phyloP scores from a whole-genome alignment of 495 filamentous ascomycete genomes.

The Neurospora sp. region DNA sequence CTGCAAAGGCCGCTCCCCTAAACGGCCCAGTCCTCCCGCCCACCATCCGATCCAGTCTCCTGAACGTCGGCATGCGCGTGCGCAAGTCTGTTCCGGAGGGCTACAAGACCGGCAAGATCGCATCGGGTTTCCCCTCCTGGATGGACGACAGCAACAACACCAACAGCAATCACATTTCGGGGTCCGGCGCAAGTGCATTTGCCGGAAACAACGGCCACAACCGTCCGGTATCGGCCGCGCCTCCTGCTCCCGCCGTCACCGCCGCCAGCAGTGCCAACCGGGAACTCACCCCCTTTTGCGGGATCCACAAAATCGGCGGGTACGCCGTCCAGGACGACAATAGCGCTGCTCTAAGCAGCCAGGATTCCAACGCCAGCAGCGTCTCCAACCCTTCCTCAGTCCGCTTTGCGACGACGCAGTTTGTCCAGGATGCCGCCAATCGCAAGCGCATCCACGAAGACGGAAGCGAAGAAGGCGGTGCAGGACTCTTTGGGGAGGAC shows the following conservation, averaged over 20 bases:
- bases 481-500: not conserved
- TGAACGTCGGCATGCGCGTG: constrained; percentile 85
- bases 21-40: constrained; percentile 46
- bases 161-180: not conserved
- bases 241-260: constrained; percentile 5
- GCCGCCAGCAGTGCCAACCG: constrained; percentile 7
- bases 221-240: not conserved
- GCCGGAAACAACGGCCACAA: constrained; percentile 10
- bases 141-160: constrained; percentile 16
- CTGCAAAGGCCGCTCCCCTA: constrained; percentile 12
- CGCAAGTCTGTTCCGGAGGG: constrained; percentile 86
- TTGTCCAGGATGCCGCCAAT: constrained; percentile 3
- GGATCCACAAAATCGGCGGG: constrained; percentile 55
- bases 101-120: constrained; percentile 62
- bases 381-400: constrained; percentile 1
- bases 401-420: not conserved
- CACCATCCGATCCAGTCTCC: constrained; percentile 62
- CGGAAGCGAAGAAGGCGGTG: constrained; percentile 18
- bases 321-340: constrained; percentile 30
- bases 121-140: constrained; percentile 37
- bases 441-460: constrained; percentile 30
- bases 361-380: constrained; percentile 25
- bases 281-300: constrained; percentile 69
- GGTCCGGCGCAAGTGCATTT: not conserved
- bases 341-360: constrained; percentile 25